Evolutionary conservation across 495 filamentous ascomycete species (phyloP).

Genomic region (Alectoria sarmentosa): DNA sequence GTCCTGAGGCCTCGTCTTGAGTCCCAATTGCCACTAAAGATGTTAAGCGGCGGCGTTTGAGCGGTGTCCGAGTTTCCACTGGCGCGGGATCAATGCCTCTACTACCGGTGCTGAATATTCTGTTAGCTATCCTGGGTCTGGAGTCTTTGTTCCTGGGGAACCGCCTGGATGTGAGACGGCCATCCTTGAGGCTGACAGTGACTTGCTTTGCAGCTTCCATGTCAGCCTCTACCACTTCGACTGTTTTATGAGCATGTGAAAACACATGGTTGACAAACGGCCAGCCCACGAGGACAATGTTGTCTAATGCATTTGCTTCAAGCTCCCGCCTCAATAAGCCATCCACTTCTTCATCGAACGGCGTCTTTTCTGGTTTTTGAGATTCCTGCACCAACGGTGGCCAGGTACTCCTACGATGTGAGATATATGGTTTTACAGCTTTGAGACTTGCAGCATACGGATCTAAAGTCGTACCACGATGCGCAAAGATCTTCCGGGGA

Average conservation of each 20-base stretch:
- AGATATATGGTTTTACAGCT: background rate
- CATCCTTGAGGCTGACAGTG: background rate
- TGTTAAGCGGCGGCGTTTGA: conserved; percentile 19
- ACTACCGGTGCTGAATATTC: conserved; percentile 4
- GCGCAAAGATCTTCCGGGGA: background rate
- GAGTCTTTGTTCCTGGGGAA: background rate
- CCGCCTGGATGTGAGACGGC: background rate
- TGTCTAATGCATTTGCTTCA: conserved; percentile 9
- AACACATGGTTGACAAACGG: conserved; percentile 24
- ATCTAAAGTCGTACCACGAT: background rate
- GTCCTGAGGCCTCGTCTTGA: background rate
- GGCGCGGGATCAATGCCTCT: conserved; percentile 7
- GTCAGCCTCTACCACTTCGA: conserved; percentile 6
- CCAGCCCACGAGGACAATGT: conserved; percentile 10
- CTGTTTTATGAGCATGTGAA: conserved; percentile 19
- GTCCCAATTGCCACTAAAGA: background rate
- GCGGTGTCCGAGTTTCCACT: conserved; percentile 5
- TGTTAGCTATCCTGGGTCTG: background rate
- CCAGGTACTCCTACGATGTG: background rate
- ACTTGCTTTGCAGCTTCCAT: conserved; percentile 7
- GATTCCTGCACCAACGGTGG: background rate
- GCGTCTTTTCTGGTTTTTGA: background rate
- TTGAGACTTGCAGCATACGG: background rate
- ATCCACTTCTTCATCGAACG: conserved; percentile 19
- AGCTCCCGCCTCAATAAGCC: conserved; percentile 15